These are phyloP conservation scores for Dendryphion nanum DNA, from an alignment of 2,329 filamentous ascomycete genomes.

Conservation along the genomic window DNA sequence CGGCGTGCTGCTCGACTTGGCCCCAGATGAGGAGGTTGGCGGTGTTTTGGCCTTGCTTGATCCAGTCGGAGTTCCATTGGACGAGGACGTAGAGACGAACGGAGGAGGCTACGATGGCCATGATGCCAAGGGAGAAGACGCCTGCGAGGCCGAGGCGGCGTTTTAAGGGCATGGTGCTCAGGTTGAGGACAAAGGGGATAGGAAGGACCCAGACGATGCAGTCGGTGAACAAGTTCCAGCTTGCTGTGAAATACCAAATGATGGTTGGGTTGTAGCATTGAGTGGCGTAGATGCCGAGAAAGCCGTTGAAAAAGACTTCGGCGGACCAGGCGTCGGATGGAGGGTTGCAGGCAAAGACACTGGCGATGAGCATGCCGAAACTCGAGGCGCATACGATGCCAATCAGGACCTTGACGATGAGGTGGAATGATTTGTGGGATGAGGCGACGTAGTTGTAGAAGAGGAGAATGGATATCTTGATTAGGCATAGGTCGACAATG, in stretches of 20 bases:
- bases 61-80: conserved; percentile 23
- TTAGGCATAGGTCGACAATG: conserved; percentile 26
- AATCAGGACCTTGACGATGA: conserved; percentile 19
- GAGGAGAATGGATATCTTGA: conserved; percentile 34
- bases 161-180: conserved; percentile 44
- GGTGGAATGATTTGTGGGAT: conserved; percentile 25
- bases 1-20: conserved; percentile 31
- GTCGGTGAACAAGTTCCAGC: conserved; percentile 43
- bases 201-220: conserved; percentile 44
- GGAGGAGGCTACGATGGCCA: conserved; percentile 30
- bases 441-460: conserved; percentile 32
- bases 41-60: conserved; percentile 12
- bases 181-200: conserved; percentile 43
- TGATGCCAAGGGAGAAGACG: conserved; percentile 32
- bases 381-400: conserved; percentile 19
- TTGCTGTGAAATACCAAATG: conserved; percentile 36
- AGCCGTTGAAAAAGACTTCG: conserved; percentile 16
- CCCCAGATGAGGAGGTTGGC: conserved; percentile 28
- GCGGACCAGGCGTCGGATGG: conserved; percentile 25
- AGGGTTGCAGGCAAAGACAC: conserved; percentile 26
- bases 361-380: conserved; percentile 26
- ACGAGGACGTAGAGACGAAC: conserved; percentile 24
- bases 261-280: conserved; percentile 25
- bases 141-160: conserved; percentile 51
- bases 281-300: conserved; percentile 12